These are phyloP conservation scores for Vigna angularis DNA, from an alignment of 306 rosid species.

Conservation along the genomic window DNA sequence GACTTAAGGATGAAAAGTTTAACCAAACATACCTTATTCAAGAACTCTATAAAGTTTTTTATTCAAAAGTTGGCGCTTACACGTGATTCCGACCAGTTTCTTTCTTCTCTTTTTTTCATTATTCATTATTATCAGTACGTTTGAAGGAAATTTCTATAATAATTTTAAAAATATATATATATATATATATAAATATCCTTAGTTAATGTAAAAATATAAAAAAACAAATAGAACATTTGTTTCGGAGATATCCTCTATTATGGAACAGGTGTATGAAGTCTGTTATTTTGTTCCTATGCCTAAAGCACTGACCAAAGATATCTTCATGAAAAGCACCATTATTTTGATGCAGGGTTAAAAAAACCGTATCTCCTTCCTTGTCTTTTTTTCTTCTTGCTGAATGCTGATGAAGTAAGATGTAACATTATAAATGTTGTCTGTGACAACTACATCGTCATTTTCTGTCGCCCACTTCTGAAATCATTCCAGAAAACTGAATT, in stretches of 20 bases:
- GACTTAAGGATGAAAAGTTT: too few species aligned
- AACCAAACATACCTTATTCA: too few species aligned
- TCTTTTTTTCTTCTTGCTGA: not conserved
- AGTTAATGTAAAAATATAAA: too few species aligned
- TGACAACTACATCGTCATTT: not conserved
- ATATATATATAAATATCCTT: too few species aligned
- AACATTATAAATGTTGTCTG: constrained; percentile 4
- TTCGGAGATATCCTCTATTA: too few species aligned
- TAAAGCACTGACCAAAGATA: constrained; percentile 18
- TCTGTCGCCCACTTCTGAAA: not conserved
- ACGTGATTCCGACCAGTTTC: constrained; percentile 10
- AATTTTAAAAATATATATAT: too few species aligned
- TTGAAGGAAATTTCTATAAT: too few species aligned
- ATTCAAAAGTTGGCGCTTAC: too few species aligned
- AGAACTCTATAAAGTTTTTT: too few species aligned
- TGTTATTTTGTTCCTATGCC: not conserved
- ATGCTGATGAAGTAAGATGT: not conserved
- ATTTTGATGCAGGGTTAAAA: not conserved
- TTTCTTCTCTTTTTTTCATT: not conserved
- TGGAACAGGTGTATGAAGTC: too few species aligned
- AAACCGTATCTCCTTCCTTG: not conserved
- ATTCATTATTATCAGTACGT: not conserved
- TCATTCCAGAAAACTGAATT: not conserved
- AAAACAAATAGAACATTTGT: too few species aligned
- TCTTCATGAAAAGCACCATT: not conserved